Percentiles rank a stretch among this genome's conserved stretches.
Conservation (phyloP, 257 asterid species). For the Solanum bulbocastanum region DNA sequence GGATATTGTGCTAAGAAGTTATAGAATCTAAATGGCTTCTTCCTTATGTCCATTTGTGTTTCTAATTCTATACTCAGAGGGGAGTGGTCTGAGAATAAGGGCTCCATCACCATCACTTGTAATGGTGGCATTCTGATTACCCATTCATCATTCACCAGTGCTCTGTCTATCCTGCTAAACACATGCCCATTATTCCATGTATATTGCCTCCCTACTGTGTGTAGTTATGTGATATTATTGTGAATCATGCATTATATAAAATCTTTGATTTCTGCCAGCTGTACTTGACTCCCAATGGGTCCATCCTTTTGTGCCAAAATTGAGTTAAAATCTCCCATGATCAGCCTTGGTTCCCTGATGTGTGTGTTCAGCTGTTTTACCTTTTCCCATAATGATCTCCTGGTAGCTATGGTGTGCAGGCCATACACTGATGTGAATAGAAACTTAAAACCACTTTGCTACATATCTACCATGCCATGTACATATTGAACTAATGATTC, state of each 20-base stretch:
- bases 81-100: background rate
- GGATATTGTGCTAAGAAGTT: background rate
- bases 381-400: too few species aligned
- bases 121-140: background rate
- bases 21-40: background rate
- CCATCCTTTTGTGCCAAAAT: background rate
- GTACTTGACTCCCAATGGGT: too few species aligned
- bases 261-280: too few species aligned
- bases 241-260: too few species aligned
- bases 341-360: background rate
- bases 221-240: background rate
- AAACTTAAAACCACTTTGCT: too few species aligned
- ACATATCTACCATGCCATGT: too few species aligned
- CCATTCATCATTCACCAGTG: background rate
- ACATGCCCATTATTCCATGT: background rate
- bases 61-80: background rate
- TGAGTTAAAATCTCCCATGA: background rate
- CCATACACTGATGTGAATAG: too few species aligned
- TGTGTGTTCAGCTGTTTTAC: too few species aligned
- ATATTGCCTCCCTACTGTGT: background rate
- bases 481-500: too few species aligned
- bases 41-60: background rate
- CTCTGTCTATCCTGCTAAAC: background rate
- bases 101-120: background rate
- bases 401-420: too few species aligned